These are phyloP conservation scores for Powellomyces hirtus DNA, from an alignment of 192 early-diverging fungal genomes.

Conservation along the genomic window DNA sequence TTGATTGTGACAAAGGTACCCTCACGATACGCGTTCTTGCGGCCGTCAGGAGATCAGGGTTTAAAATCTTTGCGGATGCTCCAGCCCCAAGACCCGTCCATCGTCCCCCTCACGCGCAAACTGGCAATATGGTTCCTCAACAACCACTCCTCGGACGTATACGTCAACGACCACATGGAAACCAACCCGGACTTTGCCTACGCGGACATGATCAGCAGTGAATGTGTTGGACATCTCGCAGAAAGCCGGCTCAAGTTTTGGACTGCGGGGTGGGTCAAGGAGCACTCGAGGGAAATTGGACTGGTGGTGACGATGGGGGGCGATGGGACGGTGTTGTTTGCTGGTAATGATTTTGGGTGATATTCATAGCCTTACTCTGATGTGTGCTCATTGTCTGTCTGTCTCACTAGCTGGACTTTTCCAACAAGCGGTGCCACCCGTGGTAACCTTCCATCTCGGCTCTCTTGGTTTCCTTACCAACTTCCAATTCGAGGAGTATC, in stretches of 20 bases:
- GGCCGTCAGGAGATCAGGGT: background rate
- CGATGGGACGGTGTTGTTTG: conserved; percentile 93
- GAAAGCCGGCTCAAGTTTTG: conserved; percentile 40
- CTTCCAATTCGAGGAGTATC: conserved; percentile 69
- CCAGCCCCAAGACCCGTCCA: background rate
- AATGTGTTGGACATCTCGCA: background rate
- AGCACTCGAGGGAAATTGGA: conserved; percentile 72
- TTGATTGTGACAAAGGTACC: conserved; percentile 22
- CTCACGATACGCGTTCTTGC: background rate
- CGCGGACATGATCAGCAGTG: background rate
- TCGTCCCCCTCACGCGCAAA: background rate
- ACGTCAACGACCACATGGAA: background rate
- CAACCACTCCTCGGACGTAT: background rate
- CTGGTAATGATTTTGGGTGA: too few relatives aligned
- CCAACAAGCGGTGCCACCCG: conserved; percentile 82
- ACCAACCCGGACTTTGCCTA: background rate
- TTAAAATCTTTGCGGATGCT: background rate
- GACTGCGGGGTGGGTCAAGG: conserved; percentile 70
- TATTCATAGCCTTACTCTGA: background rate
- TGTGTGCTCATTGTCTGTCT: background rate
- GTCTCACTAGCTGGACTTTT: conserved; percentile 18
- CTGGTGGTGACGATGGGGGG: conserved; percentile 93
- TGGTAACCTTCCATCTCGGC: conserved; percentile 91
- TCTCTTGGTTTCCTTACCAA: conserved; percentile 95
- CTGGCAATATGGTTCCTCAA: background rate